These are phyloP conservation scores for Calocybe gangraenosa DNA, from an alignment of 768 basidiomycete genomes.

Conservation along the genomic window DNA sequence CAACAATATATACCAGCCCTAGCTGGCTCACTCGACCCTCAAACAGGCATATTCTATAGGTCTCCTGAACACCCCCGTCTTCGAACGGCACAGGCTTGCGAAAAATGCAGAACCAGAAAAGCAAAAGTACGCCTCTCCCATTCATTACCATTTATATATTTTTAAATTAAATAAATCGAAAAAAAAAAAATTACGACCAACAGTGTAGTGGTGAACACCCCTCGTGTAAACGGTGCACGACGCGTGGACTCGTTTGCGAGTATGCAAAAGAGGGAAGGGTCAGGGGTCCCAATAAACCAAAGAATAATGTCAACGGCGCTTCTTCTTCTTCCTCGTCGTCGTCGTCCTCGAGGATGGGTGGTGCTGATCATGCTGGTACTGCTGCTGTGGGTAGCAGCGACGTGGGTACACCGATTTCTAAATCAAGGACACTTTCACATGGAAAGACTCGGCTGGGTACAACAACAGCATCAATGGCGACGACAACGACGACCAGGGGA, in stretches of 20 bases:
- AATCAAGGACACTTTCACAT: too few species aligned
- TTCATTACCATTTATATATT: neutral
- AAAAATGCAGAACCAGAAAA: constrained; percentile 68
- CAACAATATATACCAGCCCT: neutral
- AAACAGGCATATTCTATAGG: constrained; percentile 63
- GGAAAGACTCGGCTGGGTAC: too few species aligned
- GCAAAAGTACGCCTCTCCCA: constrained; percentile 49
- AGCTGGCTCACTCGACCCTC: constrained; percentile 54
- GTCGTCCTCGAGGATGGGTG: constrained; percentile 12
- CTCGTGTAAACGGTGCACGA: constrained; percentile 59
- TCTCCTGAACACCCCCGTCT: constrained; percentile 61
- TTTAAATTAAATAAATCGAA: too few species aligned
- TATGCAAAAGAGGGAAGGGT: constrained; percentile 66
- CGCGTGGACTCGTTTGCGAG: constrained; percentile 55
- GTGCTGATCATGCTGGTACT: too few species aligned
- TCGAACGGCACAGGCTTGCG: constrained; percentile 71
- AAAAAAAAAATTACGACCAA: too few species aligned
- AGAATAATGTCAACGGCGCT: constrained; percentile 20
- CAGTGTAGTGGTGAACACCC: constrained; percentile 75
- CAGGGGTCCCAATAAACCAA: constrained; percentile 58
- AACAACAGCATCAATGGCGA: too few species aligned
- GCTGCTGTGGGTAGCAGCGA: too few species aligned
- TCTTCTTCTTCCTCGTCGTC: neutral
- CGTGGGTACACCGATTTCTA: too few species aligned
- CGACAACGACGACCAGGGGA: too few species aligned